Evolutionary conservation across 345 rosid species (phyloP).

Genomic region (Bruguiera parviflora): DNA sequence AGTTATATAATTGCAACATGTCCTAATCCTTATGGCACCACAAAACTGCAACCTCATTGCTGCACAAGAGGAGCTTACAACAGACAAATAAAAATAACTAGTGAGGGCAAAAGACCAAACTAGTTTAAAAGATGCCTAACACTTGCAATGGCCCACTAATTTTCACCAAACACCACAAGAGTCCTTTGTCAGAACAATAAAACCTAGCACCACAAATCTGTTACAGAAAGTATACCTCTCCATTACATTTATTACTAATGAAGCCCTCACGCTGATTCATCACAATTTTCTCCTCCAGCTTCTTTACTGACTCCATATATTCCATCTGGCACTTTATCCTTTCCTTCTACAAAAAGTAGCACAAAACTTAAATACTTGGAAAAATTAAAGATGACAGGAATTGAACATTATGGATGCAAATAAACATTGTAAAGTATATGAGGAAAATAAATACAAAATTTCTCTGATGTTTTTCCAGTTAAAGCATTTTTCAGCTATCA

Average conservation of each 20-base stretch:
- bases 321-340: constrained; percentile 36
- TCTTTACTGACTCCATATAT: constrained; percentile 33
- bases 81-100: no score
- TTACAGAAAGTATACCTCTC: constrained; percentile 17
- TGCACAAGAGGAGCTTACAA: no score
- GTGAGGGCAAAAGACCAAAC: no score
- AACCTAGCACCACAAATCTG: not conserved
- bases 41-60: no score
- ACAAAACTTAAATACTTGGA: not conserved
- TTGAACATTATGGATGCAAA: not conserved
- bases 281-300: constrained; percentile 30
- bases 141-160: not conserved
- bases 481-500: not conserved
- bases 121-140: no score
- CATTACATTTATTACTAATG: constrained; percentile 9
- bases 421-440: not conserved
- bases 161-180: not conserved
- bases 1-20: not conserved
- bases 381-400: not conserved
- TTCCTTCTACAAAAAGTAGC: constrained; percentile 25
- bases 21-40: no score
- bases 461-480: constrained; percentile 5
- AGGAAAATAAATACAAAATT: not conserved
- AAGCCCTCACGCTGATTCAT: constrained; percentile 26
- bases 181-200: not conserved